Percentiles rank a stretch among this genome's conserved stretches.
Conservation (phyloP, 352 stramenopile species). For the Phytophthora syringae region DNA sequence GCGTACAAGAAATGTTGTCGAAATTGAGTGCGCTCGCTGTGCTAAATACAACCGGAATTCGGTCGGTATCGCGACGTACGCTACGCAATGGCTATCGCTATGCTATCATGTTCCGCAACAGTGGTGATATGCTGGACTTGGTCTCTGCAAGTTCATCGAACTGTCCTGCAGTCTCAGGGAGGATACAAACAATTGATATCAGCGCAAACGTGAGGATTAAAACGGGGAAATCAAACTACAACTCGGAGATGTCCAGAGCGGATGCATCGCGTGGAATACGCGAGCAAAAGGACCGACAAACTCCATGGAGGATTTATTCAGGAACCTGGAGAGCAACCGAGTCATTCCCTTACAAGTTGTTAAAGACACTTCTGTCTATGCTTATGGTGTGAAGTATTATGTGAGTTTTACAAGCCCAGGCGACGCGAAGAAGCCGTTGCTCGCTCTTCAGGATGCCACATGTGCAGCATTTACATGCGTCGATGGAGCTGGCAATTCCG, state of each 20-base stretch:
- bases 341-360: conserved; percentile 50
- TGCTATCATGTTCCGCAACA: conserved; percentile 56
- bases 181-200: conserved; percentile 75
- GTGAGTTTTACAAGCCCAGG: conserved; percentile 49
- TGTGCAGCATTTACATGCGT: conserved; percentile 66
- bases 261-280: conserved; percentile 57
- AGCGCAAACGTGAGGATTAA: conserved; percentile 47
- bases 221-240: conserved; percentile 46
- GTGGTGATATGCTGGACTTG: conserved; percentile 57
- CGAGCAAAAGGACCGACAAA: conserved; percentile 36
- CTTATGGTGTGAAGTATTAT: conserved; percentile 49
- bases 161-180: conserved; percentile 46
- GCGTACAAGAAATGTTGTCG: conserved; percentile 44
- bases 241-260: conserved; percentile 41
- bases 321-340: conserved; percentile 40
- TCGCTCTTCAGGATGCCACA: conserved; percentile 21
- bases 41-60: conserved; percentile 67
- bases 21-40: conserved; percentile 50
- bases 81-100: conserved; percentile 63
- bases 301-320: conserved; percentile 52
- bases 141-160: conserved; percentile 40
- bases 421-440: conserved; percentile 45
- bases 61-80: conserved; percentile 23
- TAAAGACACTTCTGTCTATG: conserved; percentile 50
- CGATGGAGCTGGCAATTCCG: conserved; percentile 34